Base-by-base conservation (phyloP, 805 yeast genomes). In the Wickerhamomyces mucosus region DNA sequence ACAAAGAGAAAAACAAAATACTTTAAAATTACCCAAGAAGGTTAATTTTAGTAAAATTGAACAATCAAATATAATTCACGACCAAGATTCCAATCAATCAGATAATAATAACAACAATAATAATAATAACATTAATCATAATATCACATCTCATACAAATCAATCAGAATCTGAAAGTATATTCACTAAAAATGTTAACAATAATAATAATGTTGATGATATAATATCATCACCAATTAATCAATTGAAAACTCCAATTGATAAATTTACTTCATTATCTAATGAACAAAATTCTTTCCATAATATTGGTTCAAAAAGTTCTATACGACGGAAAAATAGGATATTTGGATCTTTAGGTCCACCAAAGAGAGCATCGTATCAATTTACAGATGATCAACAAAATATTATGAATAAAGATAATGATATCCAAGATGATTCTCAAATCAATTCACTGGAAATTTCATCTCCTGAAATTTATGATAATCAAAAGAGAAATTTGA, bases 311-410 rank as follows among this genome's bases (percentile, higher is more conserved):
- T 19, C 21, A 19, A 8, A 19, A 11, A 8, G 10, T 8, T 23
- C 15, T 8, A 5, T 7, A 13, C 13, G 26, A 23, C 7, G 16
- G 7, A 13, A 10, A 13, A 6, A 23, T 13, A 39, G 61, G 34
- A 37, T 50, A 7, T 49, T 57, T 27, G 38, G 53, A 10, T 37
- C 52, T 5, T 36, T 57, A 16, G 63, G 63, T 5, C 62, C 63
- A 4, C 61, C 63, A 2, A 56, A 57, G 34, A 46, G 63, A 25
- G 45, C 56, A 1, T 41, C 46, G 7, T 27, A 30, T 15, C 32
- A 21, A 11, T 15, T 14, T 11, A 11, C 31, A 21, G 11, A 26
- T 11, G 18, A 31, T 10, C 13, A 14, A n/a, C 28, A 18, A 33
- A 34, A 15, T 18, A 32, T 3, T 29, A 34, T n/a, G 19, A 23